phyloP scores from a whole-genome alignment of 352 stramenopile species.

The Phytophthora sp. region DNA sequence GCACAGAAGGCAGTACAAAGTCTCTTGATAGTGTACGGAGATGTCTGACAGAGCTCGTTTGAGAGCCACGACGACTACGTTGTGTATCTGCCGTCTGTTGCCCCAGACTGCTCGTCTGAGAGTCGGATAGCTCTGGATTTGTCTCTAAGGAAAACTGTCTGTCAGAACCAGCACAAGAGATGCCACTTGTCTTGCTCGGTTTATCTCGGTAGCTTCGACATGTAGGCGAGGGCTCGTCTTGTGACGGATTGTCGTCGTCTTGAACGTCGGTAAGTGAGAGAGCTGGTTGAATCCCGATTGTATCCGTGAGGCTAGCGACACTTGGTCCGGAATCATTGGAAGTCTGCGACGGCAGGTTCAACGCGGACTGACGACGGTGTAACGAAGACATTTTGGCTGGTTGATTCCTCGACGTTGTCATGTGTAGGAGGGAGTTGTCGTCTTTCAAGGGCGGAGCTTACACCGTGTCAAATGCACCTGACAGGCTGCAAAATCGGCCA shows the following conservation, averaged over 20 bases:
- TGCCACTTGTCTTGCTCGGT: conserved; percentile 16
- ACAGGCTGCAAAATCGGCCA: conserved; percentile 10
- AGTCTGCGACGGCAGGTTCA: conserved; percentile 31
- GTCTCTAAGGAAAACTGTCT: conserved; percentile 17
- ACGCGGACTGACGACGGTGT: conserved; percentile 52
- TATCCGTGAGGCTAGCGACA: background rate
- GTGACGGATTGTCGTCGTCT: conserved; percentile 26
- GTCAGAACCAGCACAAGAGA: background rate
- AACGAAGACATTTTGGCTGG: conserved; percentile 47
- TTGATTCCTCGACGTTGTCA: conserved; percentile 38
- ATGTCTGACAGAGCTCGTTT: conserved; percentile 17
- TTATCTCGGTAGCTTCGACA: conserved; percentile 33
- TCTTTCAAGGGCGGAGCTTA: conserved; percentile 22
- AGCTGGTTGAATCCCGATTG: conserved; percentile 12
- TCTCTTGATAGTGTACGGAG: conserved; percentile 59
- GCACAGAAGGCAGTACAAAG: conserved; percentile 58
- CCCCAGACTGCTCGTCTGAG: background rate
- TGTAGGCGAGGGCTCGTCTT: conserved; percentile 39
- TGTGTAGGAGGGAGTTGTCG: conserved; percentile 17
- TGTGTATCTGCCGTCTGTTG: conserved; percentile 29
- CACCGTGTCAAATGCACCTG: conserved; percentile 27
- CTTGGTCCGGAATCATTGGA: conserved; percentile 5
- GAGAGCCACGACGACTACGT: conserved; percentile 33
- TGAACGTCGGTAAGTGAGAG: conserved; percentile 25
- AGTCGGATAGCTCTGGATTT: conserved; percentile 19